phyloP scores from a whole-genome alignment of 2,329 filamentous ascomycete species.

The Sporothrix brasiliensis region DNA sequence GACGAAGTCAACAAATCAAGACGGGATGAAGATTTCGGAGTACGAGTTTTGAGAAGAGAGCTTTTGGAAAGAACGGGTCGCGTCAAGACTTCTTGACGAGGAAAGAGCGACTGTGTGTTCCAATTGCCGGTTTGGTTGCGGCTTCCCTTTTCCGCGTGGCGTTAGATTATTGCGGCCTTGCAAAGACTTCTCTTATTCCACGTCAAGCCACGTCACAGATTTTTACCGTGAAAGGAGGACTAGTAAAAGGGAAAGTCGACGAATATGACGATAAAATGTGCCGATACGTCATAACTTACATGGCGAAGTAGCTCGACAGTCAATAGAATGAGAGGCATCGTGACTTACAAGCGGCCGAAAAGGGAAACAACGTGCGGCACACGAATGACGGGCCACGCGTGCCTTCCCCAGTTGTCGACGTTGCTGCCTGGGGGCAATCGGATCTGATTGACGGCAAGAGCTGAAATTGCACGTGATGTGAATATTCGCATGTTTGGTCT shows the following conservation, averaged over 20 bases:
- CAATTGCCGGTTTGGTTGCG: neutral
- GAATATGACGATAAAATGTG: neutral
- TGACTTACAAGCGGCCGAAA: conserved; percentile 1
- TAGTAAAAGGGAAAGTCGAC: neutral
- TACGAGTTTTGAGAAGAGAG: neutral
- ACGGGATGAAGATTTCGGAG: neutral
- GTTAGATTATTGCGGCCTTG: neutral
- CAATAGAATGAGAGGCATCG: neutral
- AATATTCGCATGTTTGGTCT: conserved; percentile 2
- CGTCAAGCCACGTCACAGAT: neutral
- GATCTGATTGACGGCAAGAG: too few relatives aligned
- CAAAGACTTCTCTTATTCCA: neutral
- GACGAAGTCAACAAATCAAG: neutral
- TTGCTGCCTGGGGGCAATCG: neutral
- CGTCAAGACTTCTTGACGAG: conserved; percentile 17
- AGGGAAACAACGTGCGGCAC: neutral
- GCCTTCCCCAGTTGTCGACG: neutral
- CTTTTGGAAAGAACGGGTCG: neutral
- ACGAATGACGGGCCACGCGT: neutral
- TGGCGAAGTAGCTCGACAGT: neutral
- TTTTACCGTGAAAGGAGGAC: neutral
- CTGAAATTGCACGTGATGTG: conserved; percentile 13
- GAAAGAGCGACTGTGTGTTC: neutral
- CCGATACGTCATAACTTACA: neutral
- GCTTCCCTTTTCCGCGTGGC: neutral